Percentiles rank a stretch among this genome's conserved stretches.
Conservation (phyloP, 352 stramenopile species). For the Phytopythium delawarense region DNA sequence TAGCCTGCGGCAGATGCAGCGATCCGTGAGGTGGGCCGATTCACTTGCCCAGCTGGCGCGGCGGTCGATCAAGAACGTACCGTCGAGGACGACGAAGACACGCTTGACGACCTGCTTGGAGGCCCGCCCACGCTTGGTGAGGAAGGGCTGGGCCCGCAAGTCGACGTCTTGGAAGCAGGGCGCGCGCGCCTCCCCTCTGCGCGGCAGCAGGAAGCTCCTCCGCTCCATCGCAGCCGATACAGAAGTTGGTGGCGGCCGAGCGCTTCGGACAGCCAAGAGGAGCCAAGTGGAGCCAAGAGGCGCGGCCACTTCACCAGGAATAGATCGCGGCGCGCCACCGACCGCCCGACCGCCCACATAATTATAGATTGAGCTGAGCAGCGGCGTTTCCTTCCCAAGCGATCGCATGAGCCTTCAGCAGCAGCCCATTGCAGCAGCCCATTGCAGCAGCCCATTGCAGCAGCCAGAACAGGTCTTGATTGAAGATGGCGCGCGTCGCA, state of each 20-base stretch:
- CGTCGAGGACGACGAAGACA: slow-evolving; percentile 74
- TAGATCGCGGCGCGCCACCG: neutral
- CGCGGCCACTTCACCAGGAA: neutral
- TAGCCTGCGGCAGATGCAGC: slow-evolving; percentile 29
- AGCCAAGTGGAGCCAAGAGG: too few species aligned
- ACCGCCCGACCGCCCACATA: neutral
- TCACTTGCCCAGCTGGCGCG: neutral
- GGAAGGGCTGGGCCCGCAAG: slow-evolving; percentile 53
- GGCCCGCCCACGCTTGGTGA: slow-evolving; percentile 73
- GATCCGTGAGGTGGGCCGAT: neutral
- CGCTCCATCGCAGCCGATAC: slow-evolving; percentile 4
- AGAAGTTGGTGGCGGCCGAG: neutral
- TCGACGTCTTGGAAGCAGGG: slow-evolving; percentile 61
- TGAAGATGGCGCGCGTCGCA: too few species aligned
- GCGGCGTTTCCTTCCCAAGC: neutral
- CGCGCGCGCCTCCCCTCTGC: neutral
- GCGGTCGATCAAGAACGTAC: slow-evolving; percentile 12
- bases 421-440: too few species aligned
- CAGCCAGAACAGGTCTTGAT: too few species aligned
- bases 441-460: too few species aligned
- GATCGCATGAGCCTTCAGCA: too few species aligned
- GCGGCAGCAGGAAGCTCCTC: slow-evolving; percentile 6
- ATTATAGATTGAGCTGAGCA: neutral
- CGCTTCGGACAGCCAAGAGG: neutral
- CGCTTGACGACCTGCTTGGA: slow-evolving; percentile 62